Evolutionary conservation across 169 alveolate genomes (phyloP).

Genomic region (Perkinsus olseni): DNA sequence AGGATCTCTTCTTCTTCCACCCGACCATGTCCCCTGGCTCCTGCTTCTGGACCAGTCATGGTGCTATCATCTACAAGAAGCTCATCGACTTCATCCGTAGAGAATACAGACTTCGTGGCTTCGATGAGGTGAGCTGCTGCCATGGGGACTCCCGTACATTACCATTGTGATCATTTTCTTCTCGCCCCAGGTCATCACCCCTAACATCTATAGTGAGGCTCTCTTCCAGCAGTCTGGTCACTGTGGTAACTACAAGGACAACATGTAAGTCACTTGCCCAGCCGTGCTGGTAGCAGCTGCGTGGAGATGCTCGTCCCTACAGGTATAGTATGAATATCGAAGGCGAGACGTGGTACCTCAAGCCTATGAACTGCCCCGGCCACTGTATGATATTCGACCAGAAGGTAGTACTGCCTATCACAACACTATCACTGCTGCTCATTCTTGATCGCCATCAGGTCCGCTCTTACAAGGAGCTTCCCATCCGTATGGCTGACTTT

Average conservation of each 20-base stretch:
- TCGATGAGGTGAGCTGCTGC: slow-evolving; percentile 33
- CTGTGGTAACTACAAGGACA: slow-evolving; percentile 88
- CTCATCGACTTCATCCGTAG: slow-evolving; percentile 85
- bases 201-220: slow-evolving; percentile 84
- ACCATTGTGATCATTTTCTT: too few relatives aligned
- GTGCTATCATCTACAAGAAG: slow-evolving; percentile 92
- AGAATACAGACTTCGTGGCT: slow-evolving; percentile 58
- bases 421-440: neutral
- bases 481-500: slow-evolving; percentile 95
- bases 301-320: slow-evolving; percentile 2
- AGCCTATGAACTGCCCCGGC: slow-evolving; percentile 99
- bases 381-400: slow-evolving; percentile 69
- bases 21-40: slow-evolving; percentile 67
- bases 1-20: slow-evolving; percentile 87
- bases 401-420: neutral
- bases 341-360: slow-evolving; percentile 93
- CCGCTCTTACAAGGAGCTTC: slow-evolving; percentile 92
- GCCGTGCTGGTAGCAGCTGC: neutral
- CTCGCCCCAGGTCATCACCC: slow-evolving; percentile 93
- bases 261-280: slow-evolving; percentile 43
- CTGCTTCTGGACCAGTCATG: slow-evolving; percentile 95
- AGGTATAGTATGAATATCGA: slow-evolving; percentile 86
- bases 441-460: neutral
- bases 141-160: too few relatives aligned
- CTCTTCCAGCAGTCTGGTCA: slow-evolving; percentile 93